Percentiles rank a stretch among this genome's conserved stretches.
phyloP scores from a whole-genome alignment of 192 early-diverging fungal species.

The Borealophlyctis nickersoniae region DNA sequence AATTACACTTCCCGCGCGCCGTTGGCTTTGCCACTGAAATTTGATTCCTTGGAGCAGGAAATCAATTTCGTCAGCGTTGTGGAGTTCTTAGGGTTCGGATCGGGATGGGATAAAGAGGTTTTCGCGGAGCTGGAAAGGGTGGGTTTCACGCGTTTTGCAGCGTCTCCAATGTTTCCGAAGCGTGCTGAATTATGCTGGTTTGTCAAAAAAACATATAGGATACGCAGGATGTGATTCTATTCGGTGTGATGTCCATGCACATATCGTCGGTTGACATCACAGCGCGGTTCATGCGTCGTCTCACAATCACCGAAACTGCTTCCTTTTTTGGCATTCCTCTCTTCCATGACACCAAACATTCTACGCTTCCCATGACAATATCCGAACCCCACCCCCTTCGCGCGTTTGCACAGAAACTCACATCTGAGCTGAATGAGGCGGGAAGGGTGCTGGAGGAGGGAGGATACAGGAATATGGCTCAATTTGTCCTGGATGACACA shows the following conservation, averaged over 20 bases:
- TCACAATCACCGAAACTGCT: slow-evolving; percentile 58
- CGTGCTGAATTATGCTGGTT: no score
- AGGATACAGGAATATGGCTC: slow-evolving; percentile 62
- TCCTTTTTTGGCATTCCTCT: slow-evolving; percentile 73
- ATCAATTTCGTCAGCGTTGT: slow-evolving; percentile 72
- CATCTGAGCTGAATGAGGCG: slow-evolving; percentile 65
- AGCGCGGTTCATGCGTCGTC: slow-evolving; percentile 56
- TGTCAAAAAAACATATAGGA: no score
- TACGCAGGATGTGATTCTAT: slow-evolving; percentile 29
- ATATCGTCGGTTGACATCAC: slow-evolving; percentile 62
- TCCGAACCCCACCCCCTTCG: slow-evolving; percentile 60
- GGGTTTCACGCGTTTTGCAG: no score
- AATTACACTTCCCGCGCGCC: not conserved
- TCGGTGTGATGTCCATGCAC: slow-evolving; percentile 80
- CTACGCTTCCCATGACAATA: slow-evolving; percentile 59
- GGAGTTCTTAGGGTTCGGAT: slow-evolving; percentile 75
- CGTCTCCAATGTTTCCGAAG: no score
- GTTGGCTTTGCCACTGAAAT: slow-evolving; percentile 68
- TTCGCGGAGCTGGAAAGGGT: slow-evolving; percentile 58
- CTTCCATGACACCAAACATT: slow-evolving; percentile 58
- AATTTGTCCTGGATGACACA: slow-evolving; percentile 68
- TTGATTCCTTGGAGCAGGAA: slow-evolving; percentile 70
- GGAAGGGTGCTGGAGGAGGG: slow-evolving; percentile 59
- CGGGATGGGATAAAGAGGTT: slow-evolving; percentile 68
- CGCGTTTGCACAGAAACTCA: slow-evolving; percentile 62